Evolutionary conservation across 2,329 filamentous ascomycete species (phyloP), one percentile per base, ranked within the genome.

Genomic region (Parasarocladium wereldwijsianum): DNA sequence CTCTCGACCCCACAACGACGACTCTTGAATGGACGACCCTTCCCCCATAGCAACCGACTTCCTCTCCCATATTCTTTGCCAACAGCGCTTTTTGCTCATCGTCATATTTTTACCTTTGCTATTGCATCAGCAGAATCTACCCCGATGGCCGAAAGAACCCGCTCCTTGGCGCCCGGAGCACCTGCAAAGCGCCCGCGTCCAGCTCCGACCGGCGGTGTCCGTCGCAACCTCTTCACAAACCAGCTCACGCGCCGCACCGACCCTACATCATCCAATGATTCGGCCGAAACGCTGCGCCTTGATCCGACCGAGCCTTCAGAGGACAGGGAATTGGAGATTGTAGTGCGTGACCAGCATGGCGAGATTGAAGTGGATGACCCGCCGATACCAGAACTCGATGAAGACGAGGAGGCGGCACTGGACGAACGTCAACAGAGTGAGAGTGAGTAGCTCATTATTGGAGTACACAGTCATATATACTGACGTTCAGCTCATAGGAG

Each of bases 311-410:
- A 44, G 56, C n/a, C 19, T 21, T 21, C 19, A 8, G 28, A 30
- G 11, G 28, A 30, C 20, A 18, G 12, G 20, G 28, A 12, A 4
- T 19, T 19, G 5, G 70, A 75, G 39, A 76, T 78, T 34, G 66
- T 78, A 7, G 64, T 76, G 26, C 59, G 73, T 38, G 66, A 76
- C 42, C 55, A 65, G 47, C 65, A 75, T 41, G 73, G 72, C 28
- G 70, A 76, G 38, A 62, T 74, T 33, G 64, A 73, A 45, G 51
- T 76, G n/a, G 58, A 57, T 11, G 68, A 72, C 35, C 65, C 66
- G 26, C 67, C 64, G 1, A 58, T 63, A 36, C 60, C 62, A 10
- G 50, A 57, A 6, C 49, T 64, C 17, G 67, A 72, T 28, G 67
- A 70, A 20, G 57, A 64, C 11, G 65, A 68, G 31, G 64, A 67